Conservation (phyloP, 352 stramenopile species). For the Blastocystis sp. region DNA sequence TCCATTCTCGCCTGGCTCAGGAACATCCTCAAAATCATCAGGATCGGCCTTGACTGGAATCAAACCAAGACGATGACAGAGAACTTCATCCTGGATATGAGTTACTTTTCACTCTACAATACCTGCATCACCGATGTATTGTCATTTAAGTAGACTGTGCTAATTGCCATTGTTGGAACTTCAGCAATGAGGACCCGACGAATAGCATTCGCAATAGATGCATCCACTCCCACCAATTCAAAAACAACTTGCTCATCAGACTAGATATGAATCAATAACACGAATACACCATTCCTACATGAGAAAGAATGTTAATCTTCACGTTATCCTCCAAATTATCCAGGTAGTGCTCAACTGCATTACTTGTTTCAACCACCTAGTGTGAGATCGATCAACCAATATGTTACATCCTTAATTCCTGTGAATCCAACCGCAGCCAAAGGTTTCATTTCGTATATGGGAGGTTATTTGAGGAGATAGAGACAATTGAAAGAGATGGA, state of each 20-base stretch:
- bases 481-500: background rate
- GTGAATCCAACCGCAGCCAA: background rate
- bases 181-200: conserved; percentile 66
- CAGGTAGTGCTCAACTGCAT: conserved; percentile 25
- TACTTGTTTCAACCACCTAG: conserved; percentile 16
- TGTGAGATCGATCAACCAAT: too few relatives aligned
- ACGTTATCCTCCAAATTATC: conserved; percentile 21
- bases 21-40: conserved; percentile 60
- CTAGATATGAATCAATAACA: background rate
- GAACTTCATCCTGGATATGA: conserved; percentile 64
- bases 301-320: conserved; percentile 35
- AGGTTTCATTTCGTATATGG: background rate
- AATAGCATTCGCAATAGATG: conserved; percentile 66
- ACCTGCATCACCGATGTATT: conserved; percentile 67
- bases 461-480: background rate
- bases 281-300: background rate
- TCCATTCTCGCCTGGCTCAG: background rate
- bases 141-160: conserved; percentile 65
- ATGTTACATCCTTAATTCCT: conserved; percentile 5
- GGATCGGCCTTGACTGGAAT: conserved; percentile 63
- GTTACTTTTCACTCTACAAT: background rate
- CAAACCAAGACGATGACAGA: conserved; percentile 65
- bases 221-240: conserved; percentile 65
- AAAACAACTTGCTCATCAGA: conserved; percentile 61
- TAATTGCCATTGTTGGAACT: conserved; percentile 66